Base-by-base conservation (phyloP, 1,284 basidiomycete genomes). In the Irpex rosettiformis region DNA sequence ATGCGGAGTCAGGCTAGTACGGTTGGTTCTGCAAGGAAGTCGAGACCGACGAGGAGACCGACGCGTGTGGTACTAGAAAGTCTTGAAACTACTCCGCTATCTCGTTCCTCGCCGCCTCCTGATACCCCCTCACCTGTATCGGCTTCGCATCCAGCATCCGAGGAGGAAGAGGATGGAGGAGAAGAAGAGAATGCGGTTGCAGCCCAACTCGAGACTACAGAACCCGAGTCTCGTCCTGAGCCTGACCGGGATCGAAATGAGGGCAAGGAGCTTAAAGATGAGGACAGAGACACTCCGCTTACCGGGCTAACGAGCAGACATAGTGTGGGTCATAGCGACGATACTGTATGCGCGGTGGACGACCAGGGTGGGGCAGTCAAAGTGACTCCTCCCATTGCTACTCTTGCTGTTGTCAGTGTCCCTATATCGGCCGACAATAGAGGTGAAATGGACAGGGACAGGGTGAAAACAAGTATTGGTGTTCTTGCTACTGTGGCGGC, bases 311-410 rank as follows among this genome's bases (percentile, higher is more conserved):
- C 77, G 40, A 80, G 80, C 63, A 75, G 77, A 53, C 82, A 81
- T 62, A 84, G 82, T 61, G 72, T 61, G n/a, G 60, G 78, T 56
- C 79, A 79, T 4, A 83, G 80, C 64, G 84, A 85, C 58, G 81
- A 83, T 56, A 84, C 82, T 2, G 73, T 83, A 48, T 74, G 71
- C 27, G 67, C 60, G 3, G 55, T 66, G 42, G 70, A 73, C 25
- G 66, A 66, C 13, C 48, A 58, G 27, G 25, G 22, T 24, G 48
- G 48, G 24, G 56, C 40, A 1, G 62, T 56, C 55, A 70, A 70
- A 61, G 60, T 59, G 1, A 65, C 66, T 30, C 63, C 67, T 16
- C 49, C 43, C 4, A 47, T 61, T 1, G 21, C 52, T n/a, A n/a
- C n/a, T 18, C 54, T 54, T 6, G 29, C 30, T 1, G 55, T 53